Evolutionary conservation across 441 rosid species (phyloP), one percentile per base, ranked within the genome.

Genomic region (Bruguiera hainesii): DNA sequence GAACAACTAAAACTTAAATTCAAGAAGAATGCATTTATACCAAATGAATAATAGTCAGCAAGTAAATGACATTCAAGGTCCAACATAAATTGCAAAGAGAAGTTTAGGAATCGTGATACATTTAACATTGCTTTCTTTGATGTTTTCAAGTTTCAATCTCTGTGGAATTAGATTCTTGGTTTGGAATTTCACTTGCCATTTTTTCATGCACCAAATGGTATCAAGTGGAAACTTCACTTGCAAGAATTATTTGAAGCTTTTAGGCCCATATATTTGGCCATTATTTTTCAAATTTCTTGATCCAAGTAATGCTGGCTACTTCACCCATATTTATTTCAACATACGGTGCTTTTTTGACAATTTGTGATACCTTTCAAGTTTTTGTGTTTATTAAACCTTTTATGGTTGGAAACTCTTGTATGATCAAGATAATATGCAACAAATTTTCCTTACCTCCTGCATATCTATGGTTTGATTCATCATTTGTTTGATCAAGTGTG

Each of bases 401-500:
- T 28, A 39, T 28, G 29, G n/a, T 42, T 28, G 20, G 26, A 23
- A 53, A 55, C 18, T 56, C 8, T 49, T 19, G 31, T 7, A 5
- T n/a, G 28, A 35, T 65, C 13, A 23, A 50, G 42, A 63, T 61
- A 39, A 61, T 49, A 20, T 56, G 68, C 59, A 15, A 20, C 50
- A 29, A 25, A 20, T 31, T 4, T 64, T 1, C 28, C 35, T 5
- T 19, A 33, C 20, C 11, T 37, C 21, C 15, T 20, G 10, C 25
- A 18, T 30, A 11, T 42, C 1, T 29, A 53, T 50, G 3, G 35
- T 53, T 28, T 61, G 37, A 60, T 71, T 59, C 66, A 37, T 53
- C 16, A 46, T 53, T 61, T 65, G 26, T 53, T 64, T 35, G 61
- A 64, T 69, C 48, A 74, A 85, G 81, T 33, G 31, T 72, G 69